These are phyloP conservation scores for Naganishia randhawae DNA, from an alignment of 768 basidiomycete species.

Conservation along the genomic window DNA sequence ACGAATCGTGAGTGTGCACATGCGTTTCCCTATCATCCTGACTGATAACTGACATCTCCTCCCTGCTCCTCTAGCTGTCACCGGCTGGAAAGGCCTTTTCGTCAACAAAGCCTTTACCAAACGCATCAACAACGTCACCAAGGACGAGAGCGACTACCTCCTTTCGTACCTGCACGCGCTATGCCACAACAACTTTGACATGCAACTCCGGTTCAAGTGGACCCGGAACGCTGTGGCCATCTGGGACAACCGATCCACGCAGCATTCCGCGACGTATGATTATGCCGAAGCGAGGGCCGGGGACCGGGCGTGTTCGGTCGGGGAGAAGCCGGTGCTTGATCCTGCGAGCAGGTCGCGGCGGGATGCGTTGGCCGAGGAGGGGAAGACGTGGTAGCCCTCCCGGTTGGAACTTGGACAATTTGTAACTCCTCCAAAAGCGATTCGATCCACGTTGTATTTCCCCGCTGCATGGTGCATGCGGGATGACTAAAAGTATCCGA, in stretches of 20 bases:
- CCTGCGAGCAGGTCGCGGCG: slow-evolving; percentile 33
- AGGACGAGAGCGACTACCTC: slow-evolving; percentile 59
- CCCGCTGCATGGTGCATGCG: too few relatives aligned
- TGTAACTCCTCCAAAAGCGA: too few relatives aligned
- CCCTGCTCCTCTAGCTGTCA: slow-evolving; percentile 51
- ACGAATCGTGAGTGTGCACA: slow-evolving; percentile 45
- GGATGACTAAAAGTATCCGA: too few relatives aligned
- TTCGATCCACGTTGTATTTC: too few relatives aligned
- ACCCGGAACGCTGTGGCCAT: slow-evolving; percentile 58
- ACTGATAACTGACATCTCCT: background rate
- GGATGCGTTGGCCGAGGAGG: slow-evolving; percentile 32
- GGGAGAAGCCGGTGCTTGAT: slow-evolving; percentile 59
- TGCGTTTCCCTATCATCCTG: background rate
- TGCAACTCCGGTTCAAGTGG: slow-evolving; percentile 57
- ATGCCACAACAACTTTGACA: slow-evolving; percentile 59
- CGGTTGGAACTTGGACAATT: background rate
- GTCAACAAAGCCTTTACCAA: slow-evolving; percentile 60
- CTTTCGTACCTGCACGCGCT: slow-evolving; percentile 56
- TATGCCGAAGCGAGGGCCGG: slow-evolving; percentile 53
- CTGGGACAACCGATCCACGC: slow-evolving; percentile 60
- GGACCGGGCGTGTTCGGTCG: slow-evolving; percentile 59
- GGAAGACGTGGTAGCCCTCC: slow-evolving; percentile 19
- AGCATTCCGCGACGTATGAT: slow-evolving; percentile 51
- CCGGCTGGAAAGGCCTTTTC: slow-evolving; percentile 59
- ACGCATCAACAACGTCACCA: slow-evolving; percentile 57